These are phyloP conservation scores for Penicillium silybi DNA, from an alignment of 495 filamentous ascomycete species.

Conservation along the genomic window DNA sequence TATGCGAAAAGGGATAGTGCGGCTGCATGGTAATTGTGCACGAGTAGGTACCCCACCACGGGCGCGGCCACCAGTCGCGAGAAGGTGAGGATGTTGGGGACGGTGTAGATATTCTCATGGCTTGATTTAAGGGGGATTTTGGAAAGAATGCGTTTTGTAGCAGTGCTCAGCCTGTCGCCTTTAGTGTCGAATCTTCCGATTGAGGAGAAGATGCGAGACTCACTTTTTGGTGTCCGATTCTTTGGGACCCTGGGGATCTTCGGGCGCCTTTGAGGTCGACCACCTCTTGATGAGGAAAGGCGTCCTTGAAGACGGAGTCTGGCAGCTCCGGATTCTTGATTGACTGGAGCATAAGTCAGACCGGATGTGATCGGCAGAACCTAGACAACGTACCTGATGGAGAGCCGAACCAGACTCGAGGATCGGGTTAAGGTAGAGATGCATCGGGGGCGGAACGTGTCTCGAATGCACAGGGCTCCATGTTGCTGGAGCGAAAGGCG, in stretches of 20 bases:
- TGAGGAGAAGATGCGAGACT: not conserved
- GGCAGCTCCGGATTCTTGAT: not conserved
- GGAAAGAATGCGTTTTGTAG: conserved; percentile 41
- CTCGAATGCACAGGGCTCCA: not conserved
- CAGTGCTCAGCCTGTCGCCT: not conserved
- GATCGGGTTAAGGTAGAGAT: conserved; percentile 9
- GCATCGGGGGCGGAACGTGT: conserved; percentile 3
- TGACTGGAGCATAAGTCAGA: conserved; percentile 7
- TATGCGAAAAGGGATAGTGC: conserved; percentile 86
- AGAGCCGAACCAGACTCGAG: not conserved
- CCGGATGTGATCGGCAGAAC: not conserved
- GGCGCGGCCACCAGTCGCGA: conserved; percentile 81
- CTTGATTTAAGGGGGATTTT: conserved; percentile 42
- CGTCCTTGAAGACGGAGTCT: conserved; percentile 1
- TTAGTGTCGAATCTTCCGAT: not conserved
- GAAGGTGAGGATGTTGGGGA: conserved; percentile 90
- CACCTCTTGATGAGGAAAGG: conserved; percentile 18
- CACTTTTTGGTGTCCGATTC: conserved; percentile 12
- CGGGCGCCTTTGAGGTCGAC: conserved; percentile 22
- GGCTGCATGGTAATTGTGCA: conserved; percentile 71
- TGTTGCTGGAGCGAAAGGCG: conserved; percentile 1
- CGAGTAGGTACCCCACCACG: conserved; percentile 81
- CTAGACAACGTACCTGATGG: conserved; percentile 9
- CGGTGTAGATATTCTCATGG: conserved; percentile 92
- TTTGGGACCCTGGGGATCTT: conserved; percentile 7